phyloP scores from a whole-genome alignment of 2,329 filamentous ascomycete genomes.

The Pseudogymnoascus sp. region DNA sequence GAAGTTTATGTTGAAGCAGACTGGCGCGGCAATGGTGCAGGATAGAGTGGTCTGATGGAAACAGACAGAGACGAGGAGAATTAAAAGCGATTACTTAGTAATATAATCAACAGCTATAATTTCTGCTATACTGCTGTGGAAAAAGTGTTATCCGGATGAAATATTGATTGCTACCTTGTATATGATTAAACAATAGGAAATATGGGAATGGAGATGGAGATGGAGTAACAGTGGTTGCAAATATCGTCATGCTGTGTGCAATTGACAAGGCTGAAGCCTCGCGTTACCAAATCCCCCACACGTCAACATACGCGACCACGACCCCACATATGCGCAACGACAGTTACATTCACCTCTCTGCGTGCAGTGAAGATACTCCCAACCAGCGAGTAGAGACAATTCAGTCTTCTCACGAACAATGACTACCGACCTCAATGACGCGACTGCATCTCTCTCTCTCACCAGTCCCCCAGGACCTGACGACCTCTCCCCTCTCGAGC shows the following conservation, averaged over 20 bases:
- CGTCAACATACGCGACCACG: conserved; percentile 6
- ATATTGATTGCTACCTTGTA: background rate
- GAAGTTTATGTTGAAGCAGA: background rate
- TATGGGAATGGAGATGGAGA: background rate
- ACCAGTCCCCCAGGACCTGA: conserved; percentile 27
- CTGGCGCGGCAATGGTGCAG: background rate
- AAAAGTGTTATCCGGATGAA: background rate
- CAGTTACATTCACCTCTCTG: background rate
- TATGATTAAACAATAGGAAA: conserved; percentile 4
- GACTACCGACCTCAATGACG: conserved; percentile 16
- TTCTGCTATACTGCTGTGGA: background rate
- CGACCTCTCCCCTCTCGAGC: conserved; percentile 72
- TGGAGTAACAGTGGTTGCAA: background rate
- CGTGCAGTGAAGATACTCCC: background rate
- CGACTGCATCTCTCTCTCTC: conserved; percentile 12
- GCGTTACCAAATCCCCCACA: background rate
- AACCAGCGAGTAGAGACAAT: background rate
- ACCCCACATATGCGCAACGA: conserved; percentile 3
- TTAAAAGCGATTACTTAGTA: background rate
- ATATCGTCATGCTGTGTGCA: background rate
- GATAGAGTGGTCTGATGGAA: background rate
- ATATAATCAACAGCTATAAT: background rate
- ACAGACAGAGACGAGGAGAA: background rate
- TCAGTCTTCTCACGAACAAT: conserved; percentile 11
- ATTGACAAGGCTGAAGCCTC: conserved; percentile 3